These are phyloP conservation scores for Podaxis rugospora DNA, from an alignment of 768 basidiomycete genomes.

Conservation along the genomic window DNA sequence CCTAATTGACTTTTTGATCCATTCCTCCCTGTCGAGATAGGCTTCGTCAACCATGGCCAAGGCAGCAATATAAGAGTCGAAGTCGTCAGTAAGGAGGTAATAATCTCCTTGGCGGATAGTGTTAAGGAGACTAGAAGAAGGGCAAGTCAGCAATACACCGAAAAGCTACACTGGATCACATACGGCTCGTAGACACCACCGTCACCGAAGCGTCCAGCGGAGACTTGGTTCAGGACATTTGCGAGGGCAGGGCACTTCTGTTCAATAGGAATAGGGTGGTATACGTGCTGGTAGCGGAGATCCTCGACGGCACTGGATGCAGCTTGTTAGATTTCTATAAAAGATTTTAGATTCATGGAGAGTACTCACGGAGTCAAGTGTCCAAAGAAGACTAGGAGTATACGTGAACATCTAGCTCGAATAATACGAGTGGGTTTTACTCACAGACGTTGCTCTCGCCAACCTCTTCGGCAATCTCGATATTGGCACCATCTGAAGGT, in stretches of 20 bases:
- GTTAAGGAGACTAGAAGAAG: constrained; percentile 52
- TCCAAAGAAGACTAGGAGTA: constrained; percentile 75
- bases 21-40: constrained; percentile 77
- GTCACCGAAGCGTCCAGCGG: constrained; percentile 79
- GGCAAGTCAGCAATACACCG: constrained; percentile 18
- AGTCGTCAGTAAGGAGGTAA: constrained; percentile 88
- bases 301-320: constrained; percentile 66
- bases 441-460: constrained; percentile 90
- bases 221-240: constrained; percentile 70
- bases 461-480: constrained; percentile 93
- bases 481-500: constrained; percentile 80
- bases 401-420: constrained; percentile 1
- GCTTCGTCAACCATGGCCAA: constrained; percentile 85
- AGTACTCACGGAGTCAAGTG: constrained; percentile 64
- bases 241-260: constrained; percentile 82
- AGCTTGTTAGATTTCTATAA: not conserved
- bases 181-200: constrained; percentile 80
- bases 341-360: not conserved
- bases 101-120: constrained; percentile 75
- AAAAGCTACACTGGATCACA: constrained; percentile 23
- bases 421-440: constrained; percentile 27
- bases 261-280: constrained; percentile 77
- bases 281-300: constrained; percentile 80
- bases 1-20: constrained; percentile 88
- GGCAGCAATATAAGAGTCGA: constrained; percentile 82